A percentile compares a stretch with the other conserved stretches of the same genome.
These are phyloP conservation scores for Pleurotus cornucopiae DNA, from an alignment of 768 basidiomycete species.

Conservation along the genomic window DNA sequence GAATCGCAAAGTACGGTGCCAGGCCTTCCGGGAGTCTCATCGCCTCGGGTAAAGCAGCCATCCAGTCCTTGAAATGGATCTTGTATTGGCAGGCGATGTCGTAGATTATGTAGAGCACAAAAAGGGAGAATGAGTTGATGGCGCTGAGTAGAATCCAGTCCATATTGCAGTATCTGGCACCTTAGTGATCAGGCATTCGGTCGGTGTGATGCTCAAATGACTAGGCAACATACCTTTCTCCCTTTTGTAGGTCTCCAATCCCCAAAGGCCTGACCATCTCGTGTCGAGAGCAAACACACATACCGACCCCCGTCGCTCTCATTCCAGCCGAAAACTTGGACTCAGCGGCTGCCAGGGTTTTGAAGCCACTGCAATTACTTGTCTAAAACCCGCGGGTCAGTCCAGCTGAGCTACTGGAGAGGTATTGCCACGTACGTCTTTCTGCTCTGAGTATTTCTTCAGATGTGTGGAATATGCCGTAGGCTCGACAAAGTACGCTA, in stretches of 20 bases:
- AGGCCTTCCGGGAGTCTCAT: neutral
- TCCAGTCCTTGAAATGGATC: neutral
- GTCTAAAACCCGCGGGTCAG: neutral
- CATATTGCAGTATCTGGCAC: slow-evolving; percentile 5
- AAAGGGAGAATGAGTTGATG: neutral
- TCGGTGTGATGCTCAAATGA: neutral
- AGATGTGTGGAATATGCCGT: slow-evolving; percentile 12
- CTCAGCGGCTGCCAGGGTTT: neutral
- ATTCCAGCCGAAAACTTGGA: too few relatives aligned
- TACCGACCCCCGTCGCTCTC: neutral
- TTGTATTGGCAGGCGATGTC: neutral
- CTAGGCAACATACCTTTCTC: neutral
- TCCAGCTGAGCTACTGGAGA: neutral
- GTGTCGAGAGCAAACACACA: slow-evolving; percentile 3
- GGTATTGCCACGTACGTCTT: neutral
- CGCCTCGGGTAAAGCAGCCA: neutral
- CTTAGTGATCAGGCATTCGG: too few relatives aligned
- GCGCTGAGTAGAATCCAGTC: neutral
- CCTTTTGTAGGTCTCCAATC: slow-evolving; percentile 2
- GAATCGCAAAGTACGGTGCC: slow-evolving; percentile 1
- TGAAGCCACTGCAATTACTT: neutral
- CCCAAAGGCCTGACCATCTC: neutral
- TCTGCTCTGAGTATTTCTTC: neutral
- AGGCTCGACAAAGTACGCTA: slow-evolving; percentile 17
- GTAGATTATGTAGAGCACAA: neutral